phyloP scores from a whole-genome alignment of 768 basidiomycete genomes.

The Mrakia blollopis region DNA sequence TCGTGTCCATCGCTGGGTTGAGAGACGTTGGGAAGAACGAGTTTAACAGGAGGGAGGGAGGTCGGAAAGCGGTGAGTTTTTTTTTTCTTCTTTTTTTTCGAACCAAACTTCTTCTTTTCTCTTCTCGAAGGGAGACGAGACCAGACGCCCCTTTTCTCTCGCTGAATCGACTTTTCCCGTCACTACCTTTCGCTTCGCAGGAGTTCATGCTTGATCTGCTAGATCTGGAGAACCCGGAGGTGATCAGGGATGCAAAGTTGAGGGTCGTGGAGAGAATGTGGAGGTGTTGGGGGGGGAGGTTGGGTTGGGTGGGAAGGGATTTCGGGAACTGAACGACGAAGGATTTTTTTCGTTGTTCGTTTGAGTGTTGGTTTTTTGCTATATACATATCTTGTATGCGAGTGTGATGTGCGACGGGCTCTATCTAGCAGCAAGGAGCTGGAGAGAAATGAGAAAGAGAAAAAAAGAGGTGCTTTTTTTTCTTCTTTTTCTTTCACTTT shows the following conservation, averaged over 20 bases:
- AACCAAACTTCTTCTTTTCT: too few species aligned
- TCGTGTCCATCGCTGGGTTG: slow-evolving; percentile 51
- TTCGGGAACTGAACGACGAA: too few species aligned
- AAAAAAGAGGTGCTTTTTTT: too few species aligned
- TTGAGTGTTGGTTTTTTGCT: too few species aligned
- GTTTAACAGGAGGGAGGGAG: slow-evolving; percentile 21
- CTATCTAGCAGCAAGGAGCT: too few species aligned
- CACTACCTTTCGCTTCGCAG: slow-evolving; percentile 36
- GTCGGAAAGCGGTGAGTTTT: slow-evolving; percentile 8
- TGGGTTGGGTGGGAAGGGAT: slow-evolving; percentile 58
- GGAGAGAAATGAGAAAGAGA: too few species aligned
- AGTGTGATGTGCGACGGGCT: too few species aligned
- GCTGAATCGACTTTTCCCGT: neutral
- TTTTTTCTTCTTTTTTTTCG: too few species aligned
- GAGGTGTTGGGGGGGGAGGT: slow-evolving; percentile 70
- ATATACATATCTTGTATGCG: too few species aligned
- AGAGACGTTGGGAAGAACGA: slow-evolving; percentile 50
- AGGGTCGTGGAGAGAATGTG: slow-evolving; percentile 79
- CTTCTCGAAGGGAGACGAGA: too few species aligned
- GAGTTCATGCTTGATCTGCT: slow-evolving; percentile 80
- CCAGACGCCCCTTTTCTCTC: neutral
- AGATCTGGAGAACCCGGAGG: slow-evolving; percentile 68
- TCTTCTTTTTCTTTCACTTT: too few species aligned
- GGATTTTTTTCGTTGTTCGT: too few species aligned
- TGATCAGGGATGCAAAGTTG: slow-evolving; percentile 67